These are phyloP conservation scores for Mucor irregularis DNA, from an alignment of 371 early-diverging fungal species.

Conservation along the genomic window DNA sequence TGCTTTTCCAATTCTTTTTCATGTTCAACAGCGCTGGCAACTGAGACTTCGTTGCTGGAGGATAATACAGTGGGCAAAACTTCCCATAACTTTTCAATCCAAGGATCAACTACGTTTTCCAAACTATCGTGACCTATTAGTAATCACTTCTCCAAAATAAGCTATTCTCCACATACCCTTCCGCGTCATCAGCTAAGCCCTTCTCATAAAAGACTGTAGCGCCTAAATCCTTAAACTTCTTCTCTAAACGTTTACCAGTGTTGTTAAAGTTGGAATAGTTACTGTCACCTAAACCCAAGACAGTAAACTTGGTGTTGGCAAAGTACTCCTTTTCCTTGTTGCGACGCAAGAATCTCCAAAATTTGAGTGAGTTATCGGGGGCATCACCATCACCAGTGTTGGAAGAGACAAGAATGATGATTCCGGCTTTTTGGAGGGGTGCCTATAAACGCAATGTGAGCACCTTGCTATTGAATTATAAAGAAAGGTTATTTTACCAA, in stretches of 20 bases:
- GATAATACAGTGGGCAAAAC: conserved; percentile 54
- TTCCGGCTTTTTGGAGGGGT: conserved; percentile 46
- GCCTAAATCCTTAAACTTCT: conserved; percentile 73
- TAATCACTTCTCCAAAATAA: background rate
- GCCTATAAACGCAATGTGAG: too few relatives aligned
- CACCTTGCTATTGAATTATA: too few relatives aligned
- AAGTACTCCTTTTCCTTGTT: conserved; percentile 57
- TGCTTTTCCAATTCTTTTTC: conserved; percentile 26
- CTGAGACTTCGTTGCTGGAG: conserved; percentile 9
- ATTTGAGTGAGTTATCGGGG: conserved; percentile 89
- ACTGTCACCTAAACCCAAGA: conserved; percentile 86
- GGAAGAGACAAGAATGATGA: conserved; percentile 79
- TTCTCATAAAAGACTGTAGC: conserved; percentile 71
- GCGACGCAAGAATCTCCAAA: conserved; percentile 80
- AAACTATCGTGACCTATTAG: conserved; percentile 45
- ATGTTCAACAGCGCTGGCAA: conserved; percentile 10
- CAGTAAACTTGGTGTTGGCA: conserved; percentile 45
- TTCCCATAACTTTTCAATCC: conserved; percentile 88
- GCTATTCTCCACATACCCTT: conserved; percentile 61
- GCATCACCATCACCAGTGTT: conserved; percentile 97
- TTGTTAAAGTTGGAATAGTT: conserved; percentile 92
- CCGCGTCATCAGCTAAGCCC: conserved; percentile 90
- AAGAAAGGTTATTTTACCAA: conserved; percentile 44
- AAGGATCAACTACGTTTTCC: conserved; percentile 88
- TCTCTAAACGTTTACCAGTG: conserved; percentile 77